phyloP scores from a whole-genome alignment of 2,329 filamentous ascomycete genomes.

The Fusarium sp. region DNA sequence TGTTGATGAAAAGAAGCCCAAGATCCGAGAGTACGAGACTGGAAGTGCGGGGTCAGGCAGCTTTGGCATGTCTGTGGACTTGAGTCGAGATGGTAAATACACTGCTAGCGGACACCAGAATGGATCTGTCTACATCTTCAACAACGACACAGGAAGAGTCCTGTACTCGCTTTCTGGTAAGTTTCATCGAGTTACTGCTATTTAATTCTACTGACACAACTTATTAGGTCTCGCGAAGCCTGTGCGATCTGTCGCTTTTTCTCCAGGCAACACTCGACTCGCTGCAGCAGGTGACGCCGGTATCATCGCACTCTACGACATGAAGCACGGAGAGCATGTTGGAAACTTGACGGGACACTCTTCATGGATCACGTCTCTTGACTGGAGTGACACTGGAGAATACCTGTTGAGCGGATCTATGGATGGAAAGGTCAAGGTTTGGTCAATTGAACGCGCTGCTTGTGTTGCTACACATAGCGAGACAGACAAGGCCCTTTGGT shows the following conservation, averaged over 20 bases:
- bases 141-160: constrained; percentile 87
- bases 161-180: constrained; percentile 85
- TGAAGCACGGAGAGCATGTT: constrained; percentile 91
- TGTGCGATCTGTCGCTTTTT: constrained; percentile 88
- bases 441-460: constrained; percentile 84
- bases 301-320: constrained; percentile 92
- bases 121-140: constrained; percentile 93
- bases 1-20: constrained; percentile 65
- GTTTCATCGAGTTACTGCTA: constrained; percentile 35
- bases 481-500: constrained; percentile 86
- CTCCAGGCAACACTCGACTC: constrained; percentile 83
- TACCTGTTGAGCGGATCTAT: constrained; percentile 89
- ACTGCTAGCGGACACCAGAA: constrained; percentile 95
- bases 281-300: constrained; percentile 91
- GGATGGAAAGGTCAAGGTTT: constrained; percentile 95
- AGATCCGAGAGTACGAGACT: constrained; percentile 88
- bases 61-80: constrained; percentile 89
- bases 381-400: constrained; percentile 95
- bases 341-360: constrained; percentile 83
- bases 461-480: constrained; percentile 96
- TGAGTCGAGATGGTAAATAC: constrained; percentile 82
- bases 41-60: constrained; percentile 76
- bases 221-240: constrained; percentile 82
- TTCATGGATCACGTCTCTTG: constrained; percentile 89
- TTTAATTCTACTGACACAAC: constrained; percentile 18